These are phyloP conservation scores for Spizellomyces sp. DNA, from an alignment of 192 early-diverging fungal species.

Conservation along the genomic window DNA sequence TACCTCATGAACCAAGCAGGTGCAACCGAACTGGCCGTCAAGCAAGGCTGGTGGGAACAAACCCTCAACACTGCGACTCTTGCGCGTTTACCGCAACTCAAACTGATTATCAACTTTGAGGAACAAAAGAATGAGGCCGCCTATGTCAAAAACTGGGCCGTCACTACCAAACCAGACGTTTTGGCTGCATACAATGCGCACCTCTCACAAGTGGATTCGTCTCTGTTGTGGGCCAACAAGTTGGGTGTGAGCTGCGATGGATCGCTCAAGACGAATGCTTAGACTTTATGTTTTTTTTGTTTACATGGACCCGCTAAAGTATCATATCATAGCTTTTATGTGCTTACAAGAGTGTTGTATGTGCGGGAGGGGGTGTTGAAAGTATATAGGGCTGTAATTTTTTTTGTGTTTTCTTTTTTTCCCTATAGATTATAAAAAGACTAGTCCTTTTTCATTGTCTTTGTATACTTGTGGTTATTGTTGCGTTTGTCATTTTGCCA, in stretches of 20 bases:
- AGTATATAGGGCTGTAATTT: too few species aligned
- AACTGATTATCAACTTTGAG: slow-evolving; percentile 48
- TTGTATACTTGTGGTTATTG: too few species aligned
- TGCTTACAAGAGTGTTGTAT: too few species aligned
- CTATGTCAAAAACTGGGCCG: slow-evolving; percentile 24
- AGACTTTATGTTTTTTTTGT: too few species aligned
- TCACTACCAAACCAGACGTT: slow-evolving; percentile 10
- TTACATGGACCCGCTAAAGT: too few species aligned
- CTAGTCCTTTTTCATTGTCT: too few species aligned
- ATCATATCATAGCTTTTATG: too few species aligned
- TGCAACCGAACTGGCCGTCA: slow-evolving; percentile 30
- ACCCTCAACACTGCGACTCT: slow-evolving; percentile 7
- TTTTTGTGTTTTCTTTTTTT: too few species aligned
- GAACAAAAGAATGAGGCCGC: slow-evolving; percentile 34
- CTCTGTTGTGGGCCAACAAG: not conserved
- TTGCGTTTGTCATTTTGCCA: too few species aligned
- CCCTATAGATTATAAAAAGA: too few species aligned
- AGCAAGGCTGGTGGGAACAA: slow-evolving; percentile 42
- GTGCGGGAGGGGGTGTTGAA: too few species aligned
- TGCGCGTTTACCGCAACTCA: slow-evolving; percentile 31
- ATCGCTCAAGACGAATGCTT: not conserved
- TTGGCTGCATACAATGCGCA: not conserved
- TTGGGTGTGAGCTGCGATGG: not conserved
- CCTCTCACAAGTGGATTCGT: not conserved
- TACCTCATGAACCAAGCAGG: slow-evolving; percentile 16